Evolutionary conservation across 805 yeast species (phyloP), one percentile per base, ranked within the genome.

Genomic region (Sugiyamaella americana): DNA sequence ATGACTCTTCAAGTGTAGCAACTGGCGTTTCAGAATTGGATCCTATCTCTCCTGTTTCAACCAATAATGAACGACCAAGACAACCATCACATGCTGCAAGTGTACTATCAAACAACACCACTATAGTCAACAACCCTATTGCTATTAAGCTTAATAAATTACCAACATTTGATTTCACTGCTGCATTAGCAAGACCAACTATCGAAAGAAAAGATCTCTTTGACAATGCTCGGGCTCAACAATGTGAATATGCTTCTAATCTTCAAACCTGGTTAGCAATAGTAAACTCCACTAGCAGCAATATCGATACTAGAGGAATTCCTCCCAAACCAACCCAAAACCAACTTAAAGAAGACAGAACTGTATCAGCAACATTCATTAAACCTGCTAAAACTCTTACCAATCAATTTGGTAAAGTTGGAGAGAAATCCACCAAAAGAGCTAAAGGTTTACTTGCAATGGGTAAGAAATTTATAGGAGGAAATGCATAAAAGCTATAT

Each of bases 371-470:
- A 44, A 55, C 44, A 21, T 55, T 37, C 48, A 59, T 37, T 47
- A 56, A 44, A 44, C 65, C 45, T 37, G 65, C 59, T 24, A 51
- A 46, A 37, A 40, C 41, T 13, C 36, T 49, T 32, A 48, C 52
- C 26, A 49, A 44, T 23, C 49, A 50, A 11, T 37, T 52, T 19
- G 53, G 54, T 35, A 54, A 55, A 49, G 61, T 64, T 6, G 65
- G 69, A 8, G 66, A 61, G 44, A 62, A 61, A 54, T 55, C 64
- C 8, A 53, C 60, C 36, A 57, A 56, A 50, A 53, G 51, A 32
- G 63, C 64, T 34, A 57, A 56, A 46, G 60, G 64, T 6, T 50
- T 65, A 43, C 58, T 65, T 49, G 67, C 66, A 21, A 60, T 55
- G 50, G 65, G 61, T 16, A 47, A 49, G 40, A 58, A 59, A 52